phyloP scores from a whole-genome alignment of 176 grass and related monocot species.

The Cenchrus fungigraminus region DNA sequence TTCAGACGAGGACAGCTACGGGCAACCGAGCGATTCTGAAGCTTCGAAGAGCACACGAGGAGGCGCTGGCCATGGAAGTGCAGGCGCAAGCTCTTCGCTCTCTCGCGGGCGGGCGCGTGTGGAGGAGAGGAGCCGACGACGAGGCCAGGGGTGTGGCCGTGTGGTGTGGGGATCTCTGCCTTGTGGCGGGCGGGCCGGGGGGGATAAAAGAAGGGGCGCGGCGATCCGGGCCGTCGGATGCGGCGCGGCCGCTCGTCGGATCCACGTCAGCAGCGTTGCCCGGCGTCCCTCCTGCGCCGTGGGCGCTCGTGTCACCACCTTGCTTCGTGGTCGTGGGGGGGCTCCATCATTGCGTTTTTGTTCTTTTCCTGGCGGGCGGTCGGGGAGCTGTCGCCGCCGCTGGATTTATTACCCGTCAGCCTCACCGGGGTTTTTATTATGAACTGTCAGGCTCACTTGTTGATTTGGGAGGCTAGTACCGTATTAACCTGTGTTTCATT shows the following conservation, averaged over 20 bases:
- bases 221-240: slow-evolving; percentile 60
- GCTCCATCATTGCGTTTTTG: slow-evolving; percentile 36
- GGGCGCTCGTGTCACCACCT: not conserved
- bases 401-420: slow-evolving; percentile 30
- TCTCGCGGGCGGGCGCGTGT: not conserved
- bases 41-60: not conserved
- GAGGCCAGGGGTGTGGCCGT: not conserved
- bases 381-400: slow-evolving; percentile 36
- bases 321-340: not conserved
- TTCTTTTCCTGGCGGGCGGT: slow-evolving; percentile 28
- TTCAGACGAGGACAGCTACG: not conserved
- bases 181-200: not conserved
- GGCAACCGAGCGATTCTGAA: not conserved
- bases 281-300: not conserved
- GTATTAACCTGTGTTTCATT: not conserved
- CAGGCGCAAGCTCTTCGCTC: not conserved
- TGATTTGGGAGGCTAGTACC: not conserved
- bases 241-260: slow-evolving; percentile 34
- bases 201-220: slow-evolving; percentile 54
- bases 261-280: slow-evolving; percentile 53
- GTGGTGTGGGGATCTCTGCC: not conserved
- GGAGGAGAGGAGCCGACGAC: slow-evolving; percentile 20
- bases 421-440: not conserved
- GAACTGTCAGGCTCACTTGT: not conserved
- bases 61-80: slow-evolving; percentile 30